Base-by-base conservation (phyloP, 495 filamentous ascomycete genomes). In the Niebla homalea region DNA sequence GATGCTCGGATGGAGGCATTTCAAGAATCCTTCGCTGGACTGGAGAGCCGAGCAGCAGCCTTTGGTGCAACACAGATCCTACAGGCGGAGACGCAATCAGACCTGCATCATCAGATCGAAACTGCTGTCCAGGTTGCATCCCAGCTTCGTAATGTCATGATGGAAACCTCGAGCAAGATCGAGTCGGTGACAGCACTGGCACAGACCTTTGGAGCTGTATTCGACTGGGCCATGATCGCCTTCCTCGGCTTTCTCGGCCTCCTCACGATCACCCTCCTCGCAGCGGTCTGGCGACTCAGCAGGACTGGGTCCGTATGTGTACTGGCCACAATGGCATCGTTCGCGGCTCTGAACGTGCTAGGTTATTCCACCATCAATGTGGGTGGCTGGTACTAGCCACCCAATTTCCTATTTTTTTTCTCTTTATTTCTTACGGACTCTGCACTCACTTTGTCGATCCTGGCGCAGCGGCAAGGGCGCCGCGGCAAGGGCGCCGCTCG, bases 131-230 rank as follows among this genome's bases (percentile, higher is more conserved):
- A 63, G 21, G 46, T 67, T 12, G 68, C 71, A 18, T 59, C 62
- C n/a, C 64, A 68, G 50, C 49, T 77, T 5, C 67, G 70, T 44
- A 41, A 59, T 12, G 57, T 60, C 21, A 62, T 76, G 11, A 65
- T 75, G 1, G 67, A 70, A 35, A 62, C 70, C 20, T 50, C 65
- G 0, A 42, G 52, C 4, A 70, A 56, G 48, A 65, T 68, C 44
- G 63, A 63, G 43, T 49, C 57, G 0, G 49, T 62, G 16, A 62
- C 63, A 15, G 42, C 50, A 3, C 47, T 70, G 7, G 43, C 52
- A 10, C 41, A 52, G 0, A 18, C 60, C 16, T 49, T 63, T 18
- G 57, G 58, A 1, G 39, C 40, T 4, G 21, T 49, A 10, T 32
- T 49, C 16, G 18, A 36, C 15, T 52, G 50, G 54, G 16, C 26